A percentile compares a stretch with the other conserved stretches of the same genome.
These are phyloP conservation scores for Penicillium brasilianum DNA, from an alignment of 2,329 filamentous ascomycete genomes.

Conservation along the genomic window DNA sequence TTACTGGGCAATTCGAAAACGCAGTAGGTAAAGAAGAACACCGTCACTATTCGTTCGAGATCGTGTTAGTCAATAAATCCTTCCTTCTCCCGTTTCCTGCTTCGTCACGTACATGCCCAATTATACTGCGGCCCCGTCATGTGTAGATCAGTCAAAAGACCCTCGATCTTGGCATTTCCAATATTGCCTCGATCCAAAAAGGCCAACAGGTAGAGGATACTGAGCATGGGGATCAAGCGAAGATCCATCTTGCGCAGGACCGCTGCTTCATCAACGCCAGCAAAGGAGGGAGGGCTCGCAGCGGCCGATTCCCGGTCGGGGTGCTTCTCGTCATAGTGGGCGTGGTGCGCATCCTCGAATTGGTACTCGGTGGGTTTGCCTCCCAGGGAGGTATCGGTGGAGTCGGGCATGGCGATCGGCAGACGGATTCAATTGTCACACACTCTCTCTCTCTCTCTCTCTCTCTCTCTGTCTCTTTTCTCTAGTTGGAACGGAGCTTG, in stretches of 20 bases:
- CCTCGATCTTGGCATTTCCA: constrained; percentile 43
- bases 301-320: constrained; percentile 13
- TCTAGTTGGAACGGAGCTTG: not conserved
- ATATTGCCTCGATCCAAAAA: constrained; percentile 45
- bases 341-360: constrained; percentile 14
- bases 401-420: constrained; percentile 14
- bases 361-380: constrained; percentile 19
- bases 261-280: constrained; percentile 25
- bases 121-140: constrained; percentile 39
- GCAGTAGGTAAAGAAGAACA: constrained; percentile 37
- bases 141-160: constrained; percentile 35
- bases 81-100: not conserved
- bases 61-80: too few species aligned
- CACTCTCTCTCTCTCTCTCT: not conserved
- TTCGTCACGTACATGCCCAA: constrained; percentile 33
- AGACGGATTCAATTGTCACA: not conserved
- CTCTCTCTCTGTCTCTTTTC: not conserved
- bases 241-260: constrained; percentile 38
- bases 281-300: constrained; percentile 9
- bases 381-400: constrained; percentile 8
- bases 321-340: constrained; percentile 15
- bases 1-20: constrained; percentile 30
- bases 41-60: constrained; percentile 31
- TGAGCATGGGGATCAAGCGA: constrained; percentile 36
- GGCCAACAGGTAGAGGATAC: constrained; percentile 36